phyloP scores from a whole-genome alignment of 23 red algal genomes.

The Agarophyton chilense region DNA sequence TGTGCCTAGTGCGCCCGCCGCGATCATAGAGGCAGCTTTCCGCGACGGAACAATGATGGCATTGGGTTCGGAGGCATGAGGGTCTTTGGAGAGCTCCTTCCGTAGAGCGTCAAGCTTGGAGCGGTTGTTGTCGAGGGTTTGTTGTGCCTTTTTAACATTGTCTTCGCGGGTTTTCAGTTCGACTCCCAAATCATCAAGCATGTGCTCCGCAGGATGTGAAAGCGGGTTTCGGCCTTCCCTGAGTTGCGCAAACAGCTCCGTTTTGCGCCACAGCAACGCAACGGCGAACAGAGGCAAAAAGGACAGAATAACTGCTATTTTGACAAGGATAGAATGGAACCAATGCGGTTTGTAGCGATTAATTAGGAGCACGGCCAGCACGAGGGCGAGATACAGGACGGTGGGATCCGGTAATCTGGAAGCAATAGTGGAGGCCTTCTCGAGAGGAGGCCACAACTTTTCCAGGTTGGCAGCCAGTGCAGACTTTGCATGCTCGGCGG shows the following conservation, averaged over 20 bases:
- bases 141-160: slow-evolving; percentile 16
- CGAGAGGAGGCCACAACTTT: slow-evolving; percentile 37
- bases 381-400: slow-evolving; percentile 39
- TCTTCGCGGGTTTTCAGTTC: slow-evolving; percentile 55
- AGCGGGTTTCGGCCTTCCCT: slow-evolving; percentile 39
- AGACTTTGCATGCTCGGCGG: background rate
- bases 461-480: background rate
- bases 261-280: slow-evolving; percentile 51
- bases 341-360: slow-evolving; percentile 43
- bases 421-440: slow-evolving; percentile 39
- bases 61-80: background rate
- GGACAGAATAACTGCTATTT: slow-evolving; percentile 19
- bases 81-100: slow-evolving; percentile 61
- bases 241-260: slow-evolving; percentile 51
- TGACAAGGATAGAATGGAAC: slow-evolving; percentile 36
- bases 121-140: slow-evolving; percentile 45
- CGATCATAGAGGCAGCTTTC: slow-evolving; percentile 62
- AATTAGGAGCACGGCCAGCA: slow-evolving; percentile 9
- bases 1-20: slow-evolving; percentile 52
- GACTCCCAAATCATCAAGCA: slow-evolving; percentile 51
- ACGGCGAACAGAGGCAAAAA: slow-evolving; percentile 45
- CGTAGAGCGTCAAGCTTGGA: slow-evolving; percentile 49
- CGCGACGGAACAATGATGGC: slow-evolving; percentile 62
- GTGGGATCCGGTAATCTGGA: slow-evolving; percentile 39
- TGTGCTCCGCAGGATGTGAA: slow-evolving; percentile 52